phyloP scores from a whole-genome alignment of 2,329 filamentous ascomycete species.

The Pyrenophora seminiperda region DNA sequence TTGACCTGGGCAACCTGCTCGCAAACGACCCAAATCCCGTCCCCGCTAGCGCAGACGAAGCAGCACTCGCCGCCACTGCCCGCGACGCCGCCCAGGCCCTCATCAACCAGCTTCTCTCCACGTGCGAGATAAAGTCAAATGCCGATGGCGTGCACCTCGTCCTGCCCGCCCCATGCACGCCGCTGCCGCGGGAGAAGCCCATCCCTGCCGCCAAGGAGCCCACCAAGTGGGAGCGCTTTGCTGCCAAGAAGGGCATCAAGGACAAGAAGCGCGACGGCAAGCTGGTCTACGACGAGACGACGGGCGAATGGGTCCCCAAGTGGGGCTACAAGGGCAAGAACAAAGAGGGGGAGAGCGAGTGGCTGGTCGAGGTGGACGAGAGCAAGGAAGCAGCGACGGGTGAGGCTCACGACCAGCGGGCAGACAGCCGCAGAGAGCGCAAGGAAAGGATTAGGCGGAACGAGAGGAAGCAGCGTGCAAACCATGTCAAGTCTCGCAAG shows the following conservation, averaged over 20 bases:
- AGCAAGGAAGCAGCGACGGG: slow-evolving; percentile 67
- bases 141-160: slow-evolving; percentile 74
- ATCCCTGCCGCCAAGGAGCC: slow-evolving; percentile 79
- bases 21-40: slow-evolving; percentile 87
- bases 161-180: slow-evolving; percentile 72
- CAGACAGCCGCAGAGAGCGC: slow-evolving; percentile 65
- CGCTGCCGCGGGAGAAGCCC: slow-evolving; percentile 88
- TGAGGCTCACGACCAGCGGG: slow-evolving; percentile 64
- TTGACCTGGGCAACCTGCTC: slow-evolving; percentile 86
- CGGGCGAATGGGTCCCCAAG: slow-evolving; percentile 86
- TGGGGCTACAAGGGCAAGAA: slow-evolving; percentile 95
- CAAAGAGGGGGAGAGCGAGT: slow-evolving; percentile 80
- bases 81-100: slow-evolving; percentile 90
- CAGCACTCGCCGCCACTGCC: slow-evolving; percentile 72
- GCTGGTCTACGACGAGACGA: slow-evolving; percentile 81
- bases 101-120: slow-evolving; percentile 91
- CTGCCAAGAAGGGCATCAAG: slow-evolving; percentile 95
- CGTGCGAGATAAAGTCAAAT: slow-evolving; percentile 77
- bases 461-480: slow-evolving; percentile 51
- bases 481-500: slow-evolving; percentile 72
- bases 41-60: slow-evolving; percentile 64
- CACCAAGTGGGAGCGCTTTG: slow-evolving; percentile 96
- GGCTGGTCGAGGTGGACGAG: slow-evolving; percentile 90
- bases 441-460: slow-evolving; percentile 52
- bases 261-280: slow-evolving; percentile 83